A percentile compares a stretch with the other conserved stretches of the same genome.
Evolutionary conservation across 495 filamentous ascomycete genomes (phyloP).

Genomic region (Podospora didyma): DNA sequence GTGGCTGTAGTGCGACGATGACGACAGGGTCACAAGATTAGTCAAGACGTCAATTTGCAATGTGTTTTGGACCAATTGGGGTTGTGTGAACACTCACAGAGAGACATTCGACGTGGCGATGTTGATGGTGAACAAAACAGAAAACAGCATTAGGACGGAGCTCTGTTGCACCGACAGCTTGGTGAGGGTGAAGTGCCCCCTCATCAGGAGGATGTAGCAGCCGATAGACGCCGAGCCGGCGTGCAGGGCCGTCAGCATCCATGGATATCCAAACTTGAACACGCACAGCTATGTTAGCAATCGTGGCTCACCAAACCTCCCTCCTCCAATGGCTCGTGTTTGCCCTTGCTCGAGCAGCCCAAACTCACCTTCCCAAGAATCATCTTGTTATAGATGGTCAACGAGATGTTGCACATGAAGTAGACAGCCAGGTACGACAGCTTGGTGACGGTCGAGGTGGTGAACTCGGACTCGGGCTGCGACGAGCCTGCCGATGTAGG

Average conservation of each 20-base stretch:
- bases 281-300: neutral
- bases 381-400: slow-evolving; percentile 55
- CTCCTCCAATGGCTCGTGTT: no score
- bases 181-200: slow-evolving; percentile 44
- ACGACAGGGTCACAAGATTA: no score
- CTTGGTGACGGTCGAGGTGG: slow-evolving; percentile 33
- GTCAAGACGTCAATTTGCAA: neutral
- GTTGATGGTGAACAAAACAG: slow-evolving; percentile 55
- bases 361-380: slow-evolving; percentile 45
- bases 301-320: no score
- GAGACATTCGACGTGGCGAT: slow-evolving; percentile 57
- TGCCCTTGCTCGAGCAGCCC: no score
- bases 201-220: slow-evolving; percentile 42
- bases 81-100: slow-evolving; percentile 31
- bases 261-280: slow-evolving; percentile 50
- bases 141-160: slow-evolving; percentile 46
- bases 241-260: slow-evolving; percentile 53
- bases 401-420: slow-evolving; percentile 47
- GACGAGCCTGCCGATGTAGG: neutral
- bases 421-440: slow-evolving; percentile 43
- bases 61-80: neutral
- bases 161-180: slow-evolving; percentile 43
- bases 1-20: slow-evolving; percentile 24
- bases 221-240: slow-evolving; percentile 47
- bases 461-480: slow-evolving; percentile 22